Evolutionary conservation across 768 basidiomycete genomes (phyloP), one percentile per base, ranked within the genome.

Genomic region (Austroboletus eburneus): DNA sequence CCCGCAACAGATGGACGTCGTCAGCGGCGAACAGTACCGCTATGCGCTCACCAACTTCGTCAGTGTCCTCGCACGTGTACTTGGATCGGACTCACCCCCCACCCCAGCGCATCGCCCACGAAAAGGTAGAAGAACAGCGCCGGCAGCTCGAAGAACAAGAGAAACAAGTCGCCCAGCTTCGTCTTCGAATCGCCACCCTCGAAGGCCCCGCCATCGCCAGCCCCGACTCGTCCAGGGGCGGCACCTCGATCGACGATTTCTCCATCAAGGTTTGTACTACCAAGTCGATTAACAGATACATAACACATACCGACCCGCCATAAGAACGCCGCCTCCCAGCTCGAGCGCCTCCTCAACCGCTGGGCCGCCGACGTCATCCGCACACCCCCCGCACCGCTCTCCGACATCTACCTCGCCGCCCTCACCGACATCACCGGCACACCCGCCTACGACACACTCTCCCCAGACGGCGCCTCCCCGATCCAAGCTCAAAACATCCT

Each of bases 41-140:
- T 90, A 91, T 68, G 89, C 87, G 5, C 71, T 91, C 56, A 80
- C 83, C 21, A 89, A 91, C 64, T 91, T 91, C 57, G 88, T 83
- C 53, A 55, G 81, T 72, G 5, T 12, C 27, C 7, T 5, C 27
- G 27, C 27, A 27, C 12, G 7, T 5, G 12, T 27, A 12, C 5
- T 12, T 6, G 5, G 27, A 27, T 27, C 27, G 5, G 10, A 4
- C 4, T 5, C 39, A 20, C 40, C 6, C 30, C 8, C 29, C 4
- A 22, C 1, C 14, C 16, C 41, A 56, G 88, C 79, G 87, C 44
- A 86, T 91, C 62, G 89, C 89, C 23, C 89, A 91, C 71, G 84
- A 91, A 65, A 90, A 87, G 65, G 89, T 91, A 54, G 89, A 91
- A 64, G 79, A 85, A 55, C 89, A 91, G 61, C 73, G 89, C 10